Evolutionary conservation across 2,329 filamentous ascomycete species (phyloP).

Genomic region (Ascochyta rabiei): DNA sequence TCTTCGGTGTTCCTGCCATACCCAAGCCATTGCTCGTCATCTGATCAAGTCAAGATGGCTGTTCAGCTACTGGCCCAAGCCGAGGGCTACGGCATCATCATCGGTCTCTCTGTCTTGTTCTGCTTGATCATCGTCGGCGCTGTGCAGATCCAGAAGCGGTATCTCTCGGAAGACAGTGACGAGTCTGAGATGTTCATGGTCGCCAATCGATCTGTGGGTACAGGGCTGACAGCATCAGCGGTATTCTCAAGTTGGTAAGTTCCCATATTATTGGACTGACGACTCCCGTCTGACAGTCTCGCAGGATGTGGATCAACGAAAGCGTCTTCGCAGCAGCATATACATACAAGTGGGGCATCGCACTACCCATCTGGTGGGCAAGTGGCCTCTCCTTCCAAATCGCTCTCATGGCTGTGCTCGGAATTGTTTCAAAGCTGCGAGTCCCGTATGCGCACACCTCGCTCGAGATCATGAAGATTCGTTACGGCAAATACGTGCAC

Average conservation of each 20-base stretch:
- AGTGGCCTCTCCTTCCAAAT: conserved; percentile 33
- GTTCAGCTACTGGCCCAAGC: conserved; percentile 19
- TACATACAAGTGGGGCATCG: conserved; percentile 36
- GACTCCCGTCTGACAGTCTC: neutral
- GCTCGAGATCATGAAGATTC: conserved; percentile 77
- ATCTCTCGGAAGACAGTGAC: conserved; percentile 23
- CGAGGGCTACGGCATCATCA: conserved; percentile 23
- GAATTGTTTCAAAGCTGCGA: conserved; percentile 31
- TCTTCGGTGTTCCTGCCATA: neutral
- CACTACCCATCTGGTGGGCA: conserved; percentile 33
- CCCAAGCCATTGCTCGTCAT: neutral
- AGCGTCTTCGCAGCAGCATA: conserved; percentile 24
- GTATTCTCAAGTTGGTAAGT: conserved; percentile 24
- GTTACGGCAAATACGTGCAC: conserved; percentile 75
- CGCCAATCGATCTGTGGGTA: conserved; percentile 25
- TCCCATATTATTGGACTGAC: fast-evolving
- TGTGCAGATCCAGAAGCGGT: conserved; percentile 21
- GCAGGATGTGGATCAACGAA: conserved; percentile 25
- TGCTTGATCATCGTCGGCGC: conserved; percentile 22
- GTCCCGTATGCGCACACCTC: conserved; percentile 29
- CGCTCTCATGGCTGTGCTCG: conserved; percentile 27
- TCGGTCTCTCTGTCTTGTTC: conserved; percentile 18
- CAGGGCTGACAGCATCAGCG: conserved; percentile 26
- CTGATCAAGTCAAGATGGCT: conserved; percentile 4
- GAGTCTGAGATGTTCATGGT: conserved; percentile 32